Evolutionary conservation across 768 basidiomycete genomes (phyloP), one percentile per base, ranked within the genome.

Genomic region (Scleroderma bovista): DNA sequence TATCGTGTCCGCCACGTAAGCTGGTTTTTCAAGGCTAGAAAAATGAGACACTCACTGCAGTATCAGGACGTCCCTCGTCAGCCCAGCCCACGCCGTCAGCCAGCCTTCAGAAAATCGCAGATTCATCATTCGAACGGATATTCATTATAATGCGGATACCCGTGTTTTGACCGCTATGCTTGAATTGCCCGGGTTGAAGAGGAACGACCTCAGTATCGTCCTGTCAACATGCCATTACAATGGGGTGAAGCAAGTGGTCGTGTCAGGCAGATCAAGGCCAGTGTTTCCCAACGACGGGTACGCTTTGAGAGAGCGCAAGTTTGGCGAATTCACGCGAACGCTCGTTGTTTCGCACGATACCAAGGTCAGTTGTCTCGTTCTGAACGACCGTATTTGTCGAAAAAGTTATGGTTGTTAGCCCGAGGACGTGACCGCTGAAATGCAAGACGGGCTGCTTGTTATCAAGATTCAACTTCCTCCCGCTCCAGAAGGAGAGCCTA

Each of bases 181-280:
- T 60, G 85, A 88, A 66, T 70, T 88, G 26, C 86, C 86, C 3
- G 86, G 86, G 38, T 70, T 86, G 61, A 76, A 75, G 60, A 77
- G 72, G 53, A 63, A 64, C 53, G 80, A 86, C 57, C 57, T 88
- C 46, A 75, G 67, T 52, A 72, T 88, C 67, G 74, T 73, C 44
- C 74, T 89, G 48, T 75, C 77, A 44, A 81, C 77, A 53, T 81
- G 80, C 60, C 62, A 72, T 49, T 77, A 79, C 70, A 87, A 80
- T 55, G 74, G 79, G 53, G 74, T 79, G 53, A 82, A 74, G 59
- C 81, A 84, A 58, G 68, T 88, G 56, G 75, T 73, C 44, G 73
- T 88, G 47, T 62, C 69, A 19, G 86, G 83, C 34, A 60, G 64
- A 56, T 68, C 65, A 42, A 57, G 66, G 33, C 68, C 80, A 11